These are phyloP conservation scores for Epichloe elymi DNA, from an alignment of 2,329 filamentous ascomycete species.

Conservation along the genomic window DNA sequence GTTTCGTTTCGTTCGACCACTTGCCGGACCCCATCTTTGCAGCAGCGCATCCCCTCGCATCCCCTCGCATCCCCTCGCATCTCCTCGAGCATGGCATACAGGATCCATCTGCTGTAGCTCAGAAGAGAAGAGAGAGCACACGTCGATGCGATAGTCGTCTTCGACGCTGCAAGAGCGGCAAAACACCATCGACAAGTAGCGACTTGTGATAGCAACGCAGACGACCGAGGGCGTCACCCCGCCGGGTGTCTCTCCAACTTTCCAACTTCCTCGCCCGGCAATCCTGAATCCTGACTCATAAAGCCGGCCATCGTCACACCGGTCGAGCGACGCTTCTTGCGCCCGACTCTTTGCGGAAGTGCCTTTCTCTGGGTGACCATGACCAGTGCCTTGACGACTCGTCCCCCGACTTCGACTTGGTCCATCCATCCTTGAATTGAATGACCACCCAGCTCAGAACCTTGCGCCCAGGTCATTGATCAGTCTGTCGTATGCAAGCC, in stretches of 20 bases:
- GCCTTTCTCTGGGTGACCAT: conserved; percentile 4
- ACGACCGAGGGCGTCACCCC: background rate
- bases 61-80: too few species aligned
- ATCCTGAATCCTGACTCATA: background rate
- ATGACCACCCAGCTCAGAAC: background rate
- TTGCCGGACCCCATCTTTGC: background rate
- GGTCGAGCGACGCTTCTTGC: background rate
- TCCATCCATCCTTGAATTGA: background rate
- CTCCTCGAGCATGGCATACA: background rate
- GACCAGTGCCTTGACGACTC: conserved; percentile 1
- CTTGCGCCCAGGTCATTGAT: background rate
- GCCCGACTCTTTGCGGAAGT: background rate
- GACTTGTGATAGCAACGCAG: background rate
- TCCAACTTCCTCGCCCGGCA: background rate
- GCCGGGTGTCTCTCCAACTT: background rate
- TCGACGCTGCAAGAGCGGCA: background rate
- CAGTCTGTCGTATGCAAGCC: background rate
- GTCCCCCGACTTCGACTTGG: background rate
- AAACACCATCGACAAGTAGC: background rate
- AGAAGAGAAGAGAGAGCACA: background rate
- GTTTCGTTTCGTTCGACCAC: background rate
- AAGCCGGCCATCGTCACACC: background rate
- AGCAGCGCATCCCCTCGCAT: background rate
- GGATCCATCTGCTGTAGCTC: background rate
- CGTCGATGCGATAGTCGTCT: background rate